These are phyloP conservation scores for Naganishia sp. DNA, from an alignment of 1,284 basidiomycete genomes.

Conservation along the genomic window DNA sequence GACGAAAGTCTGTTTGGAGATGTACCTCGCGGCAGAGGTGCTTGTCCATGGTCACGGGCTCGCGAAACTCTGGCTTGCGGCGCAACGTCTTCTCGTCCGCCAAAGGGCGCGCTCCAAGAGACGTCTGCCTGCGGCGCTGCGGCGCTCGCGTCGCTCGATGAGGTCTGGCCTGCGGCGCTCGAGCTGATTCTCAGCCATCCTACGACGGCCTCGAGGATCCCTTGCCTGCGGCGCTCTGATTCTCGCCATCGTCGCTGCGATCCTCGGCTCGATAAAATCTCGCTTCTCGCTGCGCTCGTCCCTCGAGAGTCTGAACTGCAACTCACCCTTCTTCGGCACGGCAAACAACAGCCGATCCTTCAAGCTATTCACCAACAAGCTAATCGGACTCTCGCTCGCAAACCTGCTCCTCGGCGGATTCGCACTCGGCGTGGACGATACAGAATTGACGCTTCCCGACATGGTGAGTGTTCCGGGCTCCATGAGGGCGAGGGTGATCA, in stretches of 20 bases:
- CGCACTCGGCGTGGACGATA: constrained; percentile 28
- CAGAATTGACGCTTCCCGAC: constrained; percentile 25
- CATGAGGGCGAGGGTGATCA: neutral
- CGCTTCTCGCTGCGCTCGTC: neutral
- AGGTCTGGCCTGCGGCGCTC: neutral
- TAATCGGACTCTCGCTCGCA: constrained; percentile 53
- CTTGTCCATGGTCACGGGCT: no score
- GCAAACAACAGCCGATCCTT: constrained; percentile 83
- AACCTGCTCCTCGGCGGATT: constrained; percentile 43
- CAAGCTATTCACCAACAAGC: constrained; percentile 60
- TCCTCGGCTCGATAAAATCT: no score
- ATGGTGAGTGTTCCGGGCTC: constrained; percentile 20
- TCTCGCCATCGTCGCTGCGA: neutral
- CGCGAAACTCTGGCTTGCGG: no score
- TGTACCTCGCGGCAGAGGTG: no score
- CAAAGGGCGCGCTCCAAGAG: no score
- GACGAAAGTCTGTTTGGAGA: neutral
- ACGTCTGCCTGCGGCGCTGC: no score
- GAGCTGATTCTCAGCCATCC: no score
- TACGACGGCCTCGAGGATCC: neutral
- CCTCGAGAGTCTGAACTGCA: neutral
- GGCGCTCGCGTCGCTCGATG: no score
- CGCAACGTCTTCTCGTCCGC: no score
- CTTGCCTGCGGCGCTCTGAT: neutral
- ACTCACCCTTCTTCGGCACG: constrained; percentile 91